Conservation (phyloP, 2,329 filamentous ascomycete genomes). For the Paecilomyces niveus region DNA sequence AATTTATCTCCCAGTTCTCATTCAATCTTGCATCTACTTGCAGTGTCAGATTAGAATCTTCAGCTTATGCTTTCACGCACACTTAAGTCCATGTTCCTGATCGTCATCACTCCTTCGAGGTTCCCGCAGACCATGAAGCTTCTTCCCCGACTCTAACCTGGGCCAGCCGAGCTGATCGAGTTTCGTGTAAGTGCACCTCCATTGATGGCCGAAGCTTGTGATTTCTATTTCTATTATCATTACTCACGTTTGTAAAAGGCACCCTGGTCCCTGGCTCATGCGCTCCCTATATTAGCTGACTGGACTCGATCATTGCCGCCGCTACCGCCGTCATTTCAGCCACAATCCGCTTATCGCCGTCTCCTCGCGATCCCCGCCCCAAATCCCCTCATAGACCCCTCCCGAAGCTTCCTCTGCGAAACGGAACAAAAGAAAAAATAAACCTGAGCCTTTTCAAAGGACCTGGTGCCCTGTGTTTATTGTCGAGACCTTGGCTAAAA, state of each 20-base stretch:
- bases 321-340: slow-evolving; percentile 6
- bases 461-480: not conserved
- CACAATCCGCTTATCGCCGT: slow-evolving; percentile 6
- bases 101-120: not conserved
- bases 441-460: not conserved
- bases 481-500: not conserved
- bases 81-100: not conserved
- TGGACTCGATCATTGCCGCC: slow-evolving; percentile 3
- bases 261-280: not conserved
- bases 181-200: not conserved
- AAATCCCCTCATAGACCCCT: not conserved
- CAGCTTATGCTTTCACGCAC: too few relatives aligned
- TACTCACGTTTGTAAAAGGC: not conserved
- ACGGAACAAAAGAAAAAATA: not conserved
- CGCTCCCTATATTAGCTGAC: not conserved
- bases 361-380: not conserved
- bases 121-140: not conserved
- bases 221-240: not conserved
- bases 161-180: not conserved
- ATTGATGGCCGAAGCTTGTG: not conserved
- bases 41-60: not conserved
- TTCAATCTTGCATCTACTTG: too few relatives aligned
- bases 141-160: not conserved
- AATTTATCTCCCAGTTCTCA: too few relatives aligned
- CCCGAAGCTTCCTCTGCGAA: slow-evolving; percentile 1